Conservation (phyloP, 2,329 filamentous ascomycete genomes). For the Ceratocystis smalleyi region DNA sequence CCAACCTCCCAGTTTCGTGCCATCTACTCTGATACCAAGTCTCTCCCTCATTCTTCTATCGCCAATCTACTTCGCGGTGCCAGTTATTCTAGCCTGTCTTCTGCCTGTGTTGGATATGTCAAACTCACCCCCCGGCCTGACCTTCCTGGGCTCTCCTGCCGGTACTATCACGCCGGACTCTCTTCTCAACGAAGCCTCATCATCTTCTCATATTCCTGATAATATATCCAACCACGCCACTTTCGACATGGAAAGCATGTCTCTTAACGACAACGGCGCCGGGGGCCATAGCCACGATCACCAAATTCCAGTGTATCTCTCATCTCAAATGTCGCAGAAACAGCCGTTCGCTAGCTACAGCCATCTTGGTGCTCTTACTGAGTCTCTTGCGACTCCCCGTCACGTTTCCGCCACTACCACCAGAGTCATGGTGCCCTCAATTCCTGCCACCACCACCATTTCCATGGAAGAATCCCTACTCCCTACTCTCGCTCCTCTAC, state of each 20-base stretch:
- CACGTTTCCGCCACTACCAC: background rate
- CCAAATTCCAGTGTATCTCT: background rate
- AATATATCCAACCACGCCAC: background rate
- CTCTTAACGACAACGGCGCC: background rate
- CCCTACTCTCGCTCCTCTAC: background rate
- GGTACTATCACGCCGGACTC: background rate
- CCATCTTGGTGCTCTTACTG: background rate
- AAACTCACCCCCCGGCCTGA: slow-evolving; percentile 9
- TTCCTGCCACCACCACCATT: background rate
- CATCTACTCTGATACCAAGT: background rate
- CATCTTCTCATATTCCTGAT: background rate
- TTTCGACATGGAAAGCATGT: background rate
- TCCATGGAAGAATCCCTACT: background rate
- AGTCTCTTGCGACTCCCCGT: background rate
- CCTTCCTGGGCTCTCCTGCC: slow-evolving; percentile 4
- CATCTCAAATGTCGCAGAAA: background rate
- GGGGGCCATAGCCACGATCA: background rate
- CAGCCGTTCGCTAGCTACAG: background rate
- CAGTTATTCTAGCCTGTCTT: background rate
- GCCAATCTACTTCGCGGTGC: background rate
- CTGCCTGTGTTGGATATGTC: background rate
- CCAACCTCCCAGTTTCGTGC: background rate
- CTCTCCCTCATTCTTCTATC: background rate
- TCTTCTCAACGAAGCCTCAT: background rate
- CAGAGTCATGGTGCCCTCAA: background rate